phyloP scores from a whole-genome alignment of 495 filamentous ascomycete genomes.

The Rhizodiscina lignyota region DNA sequence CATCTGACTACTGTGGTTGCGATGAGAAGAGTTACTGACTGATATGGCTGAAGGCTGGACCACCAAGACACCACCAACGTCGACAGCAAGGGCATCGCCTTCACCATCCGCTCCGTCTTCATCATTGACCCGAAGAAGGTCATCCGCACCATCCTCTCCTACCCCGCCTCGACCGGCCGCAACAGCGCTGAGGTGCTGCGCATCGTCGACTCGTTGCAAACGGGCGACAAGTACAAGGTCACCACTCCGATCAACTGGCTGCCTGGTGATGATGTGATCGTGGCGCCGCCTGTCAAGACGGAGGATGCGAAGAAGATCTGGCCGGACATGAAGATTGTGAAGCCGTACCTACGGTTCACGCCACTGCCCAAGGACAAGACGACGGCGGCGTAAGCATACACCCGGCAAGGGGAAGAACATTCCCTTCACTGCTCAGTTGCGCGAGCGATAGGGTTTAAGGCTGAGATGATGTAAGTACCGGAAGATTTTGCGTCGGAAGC shows the following conservation, averaged over 20 bases:
- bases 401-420: too few species aligned
- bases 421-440: too few species aligned
- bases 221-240: slow-evolving; percentile 87
- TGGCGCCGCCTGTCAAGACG: slow-evolving; percentile 74
- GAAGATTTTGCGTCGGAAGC: too few species aligned
- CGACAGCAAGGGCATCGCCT: slow-evolving; percentile 87
- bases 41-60: slow-evolving; percentile 48
- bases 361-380: slow-evolving; percentile 25
- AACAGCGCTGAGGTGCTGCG: slow-evolving; percentile 94
- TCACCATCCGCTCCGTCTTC: slow-evolving; percentile 98
- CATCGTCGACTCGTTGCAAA: slow-evolving; percentile 90
- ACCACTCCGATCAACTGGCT: slow-evolving; percentile 46
- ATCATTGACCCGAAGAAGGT: slow-evolving; percentile 97
- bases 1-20: neutral
- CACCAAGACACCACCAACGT: slow-evolving; percentile 74
- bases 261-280: slow-evolving; percentile 61
- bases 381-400: slow-evolving; percentile 12
- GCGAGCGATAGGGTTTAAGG: too few species aligned
- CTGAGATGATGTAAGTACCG: too few species aligned
- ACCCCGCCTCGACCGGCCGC: slow-evolving; percentile 92
- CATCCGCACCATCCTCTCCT: slow-evolving; percentile 88
- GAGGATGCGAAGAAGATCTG: slow-evolving; percentile 78
- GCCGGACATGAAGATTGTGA: slow-evolving; percentile 79
- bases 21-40: slow-evolving; percentile 4
- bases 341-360: slow-evolving; percentile 55